Evolutionary conservation across 1,284 basidiomycete genomes (phyloP), one percentile per base, ranked within the genome.

Genomic region (Rhodofomes roseus): DNA sequence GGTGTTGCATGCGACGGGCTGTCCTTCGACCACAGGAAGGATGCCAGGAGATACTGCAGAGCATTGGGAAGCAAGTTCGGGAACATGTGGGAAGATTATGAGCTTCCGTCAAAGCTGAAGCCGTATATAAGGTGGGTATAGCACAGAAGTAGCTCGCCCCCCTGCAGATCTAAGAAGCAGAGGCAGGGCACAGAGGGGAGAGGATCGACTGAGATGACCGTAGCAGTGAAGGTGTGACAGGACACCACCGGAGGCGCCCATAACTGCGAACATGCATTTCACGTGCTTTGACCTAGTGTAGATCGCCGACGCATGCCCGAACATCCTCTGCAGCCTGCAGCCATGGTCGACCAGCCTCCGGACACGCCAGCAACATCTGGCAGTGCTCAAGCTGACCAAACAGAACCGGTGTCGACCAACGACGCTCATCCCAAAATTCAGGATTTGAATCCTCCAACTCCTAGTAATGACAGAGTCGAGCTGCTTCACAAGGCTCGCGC

Each of bases 401-500:
- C 18, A 16, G 37, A n/a, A 20, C 31, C 20, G n/a, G n/a, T n/a
- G 29, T 29, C 7, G 6, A 29, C 2, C 18, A 22, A 39, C 5
- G 31, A n/a, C n/a, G n/a, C n/a, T 18, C 2, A 20, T 12, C 18
- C 29, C 22, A 7, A 16, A 14, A 31, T 8, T 31, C 7, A 50
- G 20, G 44, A 25, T 1, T 16, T 20, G 7, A 23, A 46, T 16
- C 31, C 14, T 16, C 46, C 16, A 51, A 2, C n/a, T 11, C 18
- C n/a, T n/a, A 27, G 2, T 9, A 20, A 52, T 31, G 66, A 66
- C n/a, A 61, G 65, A 18, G 53, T 64, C 22, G 81, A 84, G 50
- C 77, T 92, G 7, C 64, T 92, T 29, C 66, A 79, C 27, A 81
- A 78, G 56, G 90, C 89, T 6, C 80, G 85, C 44, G 65, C 77